Base-by-base conservation (phyloP, 352 stramenopile genomes). In the Phytophthora macrochlamydospora region DNA sequence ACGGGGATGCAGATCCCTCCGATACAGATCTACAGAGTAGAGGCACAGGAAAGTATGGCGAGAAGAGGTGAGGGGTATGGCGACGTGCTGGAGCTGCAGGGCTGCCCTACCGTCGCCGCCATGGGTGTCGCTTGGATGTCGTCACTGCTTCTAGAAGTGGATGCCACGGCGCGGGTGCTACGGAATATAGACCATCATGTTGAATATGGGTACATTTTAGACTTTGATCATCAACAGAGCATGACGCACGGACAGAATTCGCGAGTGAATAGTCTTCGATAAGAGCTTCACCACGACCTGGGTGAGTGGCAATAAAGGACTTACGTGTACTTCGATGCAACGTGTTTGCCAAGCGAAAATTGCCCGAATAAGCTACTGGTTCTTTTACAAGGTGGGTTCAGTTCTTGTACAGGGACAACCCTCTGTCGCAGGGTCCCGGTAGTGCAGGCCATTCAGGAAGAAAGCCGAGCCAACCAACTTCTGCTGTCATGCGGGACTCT, bases 1-100 rank as follows among this genome's bases (percentile, higher is more conserved):
- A 86, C 65, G 7, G 87, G 85, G 62, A 95, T 87, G 50, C 87
- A 95, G 45, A 95, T n/a, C 6, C 84, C 84, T 35, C 82, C 79
- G 31, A 95, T 90, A 49, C 87, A 95, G 44, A 95, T 92, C 87
- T 95, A 66, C 29, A 67, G 28, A 5, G n/a, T 11, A 6, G 7
- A 18, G 4, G 37, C 7, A 2, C 2, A 57, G 0, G 11, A 18
- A 31, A 51, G 43, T 52, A 48, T 45, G 31, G 33, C 18, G 12
- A 13, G 30, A 30, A 46, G 7, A 24, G 14, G 18, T 30, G 31
- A 31, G 42, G 24, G 29, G 8, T 45, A 45, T 24, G 18, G 18
- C 18, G 18, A 24, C 18, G 18, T 24, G 18, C 18, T 24, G 18
- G 18, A 24, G 18, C 18, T 24, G 18, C 18, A 24, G 18, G 18